Percentiles rank a stretch among this genome's conserved stretches.
phyloP scores from a whole-genome alignment of 305 asterid genomes.

The Solanum chacoense region DNA sequence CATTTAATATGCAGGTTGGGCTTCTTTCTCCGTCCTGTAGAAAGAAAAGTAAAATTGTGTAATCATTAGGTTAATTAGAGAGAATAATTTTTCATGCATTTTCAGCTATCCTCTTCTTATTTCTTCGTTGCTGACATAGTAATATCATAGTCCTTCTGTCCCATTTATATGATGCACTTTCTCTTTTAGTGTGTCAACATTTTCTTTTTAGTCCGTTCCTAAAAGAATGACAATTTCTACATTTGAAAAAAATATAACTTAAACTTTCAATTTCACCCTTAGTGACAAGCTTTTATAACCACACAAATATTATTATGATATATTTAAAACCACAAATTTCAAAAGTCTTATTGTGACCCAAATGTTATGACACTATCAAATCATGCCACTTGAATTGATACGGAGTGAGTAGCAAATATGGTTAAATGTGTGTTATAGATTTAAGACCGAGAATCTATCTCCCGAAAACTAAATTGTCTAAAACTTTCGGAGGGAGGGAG shows the following conservation, averaged over 20 bases:
- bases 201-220: neutral
- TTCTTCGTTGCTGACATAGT: neutral
- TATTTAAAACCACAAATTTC: neutral
- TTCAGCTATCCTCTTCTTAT: neutral
- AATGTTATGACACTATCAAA: neutral
- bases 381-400: neutral
- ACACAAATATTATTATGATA: neutral
- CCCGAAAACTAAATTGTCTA: neutral
- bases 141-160: neutral
- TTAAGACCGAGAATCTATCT: neutral
- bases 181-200: neutral
- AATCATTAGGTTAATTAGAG: neutral
- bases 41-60: neutral
- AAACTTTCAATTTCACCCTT: neutral
- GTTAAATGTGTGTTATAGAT: neutral
- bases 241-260: neutral
- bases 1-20: constrained; percentile 77
- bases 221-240: neutral
- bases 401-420: neutral
- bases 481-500: neutral
- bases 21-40: neutral
- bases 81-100: neutral
- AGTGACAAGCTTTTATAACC: neutral
- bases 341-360: neutral
- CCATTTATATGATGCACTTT: neutral